Base-by-base conservation (phyloP, 345 rosid species). In the Gossypium bickii region DNA sequence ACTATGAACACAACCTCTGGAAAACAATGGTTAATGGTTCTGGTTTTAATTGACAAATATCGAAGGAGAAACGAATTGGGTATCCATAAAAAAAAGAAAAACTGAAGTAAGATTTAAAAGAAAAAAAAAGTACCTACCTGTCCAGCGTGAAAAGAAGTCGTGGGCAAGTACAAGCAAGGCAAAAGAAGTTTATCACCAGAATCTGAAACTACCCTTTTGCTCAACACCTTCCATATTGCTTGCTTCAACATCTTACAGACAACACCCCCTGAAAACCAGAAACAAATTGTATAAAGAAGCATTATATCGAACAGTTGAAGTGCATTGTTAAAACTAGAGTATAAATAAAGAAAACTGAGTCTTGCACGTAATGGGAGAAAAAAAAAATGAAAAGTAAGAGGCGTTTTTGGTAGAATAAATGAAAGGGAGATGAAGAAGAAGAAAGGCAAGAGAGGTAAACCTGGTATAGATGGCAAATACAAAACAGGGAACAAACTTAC, bases 221-320 rank as follows among this genome's bases (percentile, higher is more conserved):
- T 70, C 4, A 80, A 76, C 56, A 77, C 77, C 82, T 82, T 84
- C 64, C 76, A 70, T 74, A 86, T 44, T 18, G 79, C 88, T 78
- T 86, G 87, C 82, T 79, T 89, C 81, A 88, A 81, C 89, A 86
- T 76, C 75, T 62, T 73, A 72, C 16, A 53, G 12, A 72, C 12
- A 69, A 58, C n/a, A 58, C 18, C 44, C 44, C 9, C 63, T 61
- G 17, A 24, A 41, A 12, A 22, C 29, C 25, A 22, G 22, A 71
- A 67, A 49, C 7, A 55, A 56, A 25, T 17, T 20, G 15, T 66
- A 25, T 4, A 10, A 58, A 43, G 75, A 62, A 43, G 75, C 72
- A 75, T 81, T 78, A 45, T 56, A 63, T 76, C 78, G 41, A 82
- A 72, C 78, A 57, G 6, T 2, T 62, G 68, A 24, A 18, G 75